Conservation (phyloP, 1,284 basidiomycete genomes). For the Exobasidium cylindrosporum region DNA sequence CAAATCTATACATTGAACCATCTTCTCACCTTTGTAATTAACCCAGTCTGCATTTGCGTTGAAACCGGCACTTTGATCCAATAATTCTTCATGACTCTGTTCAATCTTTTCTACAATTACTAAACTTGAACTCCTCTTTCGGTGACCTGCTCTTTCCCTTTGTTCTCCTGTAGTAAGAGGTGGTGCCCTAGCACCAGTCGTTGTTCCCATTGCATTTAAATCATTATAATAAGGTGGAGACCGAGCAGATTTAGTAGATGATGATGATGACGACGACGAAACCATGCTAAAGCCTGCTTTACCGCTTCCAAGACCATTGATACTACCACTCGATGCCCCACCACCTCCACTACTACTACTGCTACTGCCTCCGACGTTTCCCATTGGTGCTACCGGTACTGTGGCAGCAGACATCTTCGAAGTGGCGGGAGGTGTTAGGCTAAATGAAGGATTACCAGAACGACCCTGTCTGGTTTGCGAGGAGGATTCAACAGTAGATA, state of each 20-base stretch:
- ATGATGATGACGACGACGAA: not conserved
- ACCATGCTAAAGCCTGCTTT: not conserved
- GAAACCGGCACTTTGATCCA: conserved; percentile 56
- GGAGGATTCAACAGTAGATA: not conserved
- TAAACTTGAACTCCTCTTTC: conserved; percentile 40
- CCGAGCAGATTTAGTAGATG: not conserved
- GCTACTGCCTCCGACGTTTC: not conserved
- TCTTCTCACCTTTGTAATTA: conserved; percentile 78
- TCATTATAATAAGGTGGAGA: not conserved
- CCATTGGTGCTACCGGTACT: not conserved
- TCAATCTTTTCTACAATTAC: conserved; percentile 57
- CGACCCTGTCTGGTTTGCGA: not conserved
- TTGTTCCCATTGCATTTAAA: not conserved
- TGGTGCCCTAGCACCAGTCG: not conserved
- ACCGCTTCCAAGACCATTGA: not conserved
- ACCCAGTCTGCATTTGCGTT: conserved; percentile 98
- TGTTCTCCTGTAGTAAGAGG: not conserved
- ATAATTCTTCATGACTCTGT: conserved; percentile 57
- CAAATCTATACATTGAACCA: not conserved
- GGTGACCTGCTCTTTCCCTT: conserved; percentile 6
- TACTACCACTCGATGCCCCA: not conserved
- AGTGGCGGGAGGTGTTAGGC: not conserved
- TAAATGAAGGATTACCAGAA: not conserved
- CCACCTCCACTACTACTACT: not conserved
- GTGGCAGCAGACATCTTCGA: not conserved